A percentile compares a stretch with the other conserved stretches of the same genome.
phyloP scores from a whole-genome alignment of 2,329 filamentous ascomycete species.

The Remersonia thermophila region DNA sequence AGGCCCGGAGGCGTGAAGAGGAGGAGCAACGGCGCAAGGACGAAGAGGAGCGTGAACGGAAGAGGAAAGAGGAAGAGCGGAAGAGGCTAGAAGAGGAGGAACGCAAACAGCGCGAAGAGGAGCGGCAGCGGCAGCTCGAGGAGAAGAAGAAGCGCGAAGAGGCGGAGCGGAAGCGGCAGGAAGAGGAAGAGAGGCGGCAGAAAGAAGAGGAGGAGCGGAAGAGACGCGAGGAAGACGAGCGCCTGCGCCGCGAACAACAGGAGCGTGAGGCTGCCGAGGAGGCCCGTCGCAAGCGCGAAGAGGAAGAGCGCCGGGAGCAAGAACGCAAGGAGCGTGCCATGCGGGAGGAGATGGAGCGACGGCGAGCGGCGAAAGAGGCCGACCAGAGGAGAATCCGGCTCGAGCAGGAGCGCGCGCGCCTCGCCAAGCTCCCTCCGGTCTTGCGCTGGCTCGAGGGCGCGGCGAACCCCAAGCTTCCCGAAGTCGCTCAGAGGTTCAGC shows the following conservation, averaged over 20 bases:
- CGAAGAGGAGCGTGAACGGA: conserved; percentile 18
- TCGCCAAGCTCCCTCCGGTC: conserved; percentile 47
- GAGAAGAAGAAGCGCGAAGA: conserved; percentile 21
- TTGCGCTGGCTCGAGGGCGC: conserved; percentile 47
- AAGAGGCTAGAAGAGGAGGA: conserved; percentile 19
- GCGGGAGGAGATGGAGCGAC: conserved; percentile 35
- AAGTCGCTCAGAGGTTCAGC: conserved; percentile 42
- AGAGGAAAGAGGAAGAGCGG: conserved; percentile 22
- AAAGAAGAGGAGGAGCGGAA: conserved; percentile 21
- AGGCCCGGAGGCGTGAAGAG: conserved; percentile 21
- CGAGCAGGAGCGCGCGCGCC: conserved; percentile 41
- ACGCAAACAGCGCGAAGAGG: conserved; percentile 19
- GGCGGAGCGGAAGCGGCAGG: conserved; percentile 19
- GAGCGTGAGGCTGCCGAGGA: conserved; percentile 25
- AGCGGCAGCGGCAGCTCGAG: conserved; percentile 18
- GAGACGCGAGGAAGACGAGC: conserved; percentile 25
- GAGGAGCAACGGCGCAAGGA: conserved; percentile 20
- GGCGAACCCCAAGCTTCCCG: conserved; percentile 36
- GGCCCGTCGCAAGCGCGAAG: conserved; percentile 31
- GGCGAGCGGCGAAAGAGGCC: conserved; percentile 34
- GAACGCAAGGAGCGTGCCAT: conserved; percentile 42
- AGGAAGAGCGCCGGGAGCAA: conserved; percentile 36
- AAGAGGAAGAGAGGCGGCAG: conserved; percentile 18
- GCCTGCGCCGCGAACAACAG: conserved; percentile 19
- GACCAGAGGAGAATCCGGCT: conserved; percentile 35